A percentile compares a stretch with the other conserved stretches of the same genome.
Conservation (phyloP, 768 basidiomycete genomes). For the Saitozyma podzolica region DNA sequence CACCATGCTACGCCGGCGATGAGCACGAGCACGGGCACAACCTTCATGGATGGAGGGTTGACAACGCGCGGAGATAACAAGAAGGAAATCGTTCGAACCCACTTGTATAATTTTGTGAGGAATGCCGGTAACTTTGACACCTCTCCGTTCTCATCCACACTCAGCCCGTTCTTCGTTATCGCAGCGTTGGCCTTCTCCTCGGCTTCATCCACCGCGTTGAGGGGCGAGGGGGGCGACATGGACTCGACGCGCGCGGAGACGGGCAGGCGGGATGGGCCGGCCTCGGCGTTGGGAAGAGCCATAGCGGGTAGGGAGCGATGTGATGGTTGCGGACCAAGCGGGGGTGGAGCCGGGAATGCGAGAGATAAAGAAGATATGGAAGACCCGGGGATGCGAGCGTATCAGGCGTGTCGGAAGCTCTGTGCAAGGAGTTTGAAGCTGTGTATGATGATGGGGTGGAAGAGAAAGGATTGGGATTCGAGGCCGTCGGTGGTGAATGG, state of each 20-base stretch:
- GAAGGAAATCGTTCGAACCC: slow-evolving; percentile 43
- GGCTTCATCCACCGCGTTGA: slow-evolving; percentile 13
- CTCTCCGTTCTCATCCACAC: slow-evolving; percentile 46
- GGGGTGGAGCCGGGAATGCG: neutral
- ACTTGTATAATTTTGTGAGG: slow-evolving; percentile 91
- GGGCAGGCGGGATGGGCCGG: slow-evolving; percentile 7
- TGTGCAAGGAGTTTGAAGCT: no score
- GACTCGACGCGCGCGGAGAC: slow-evolving; percentile 2
- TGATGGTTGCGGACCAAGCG: neutral
- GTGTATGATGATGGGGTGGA: no score
- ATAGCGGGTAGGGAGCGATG: neutral
- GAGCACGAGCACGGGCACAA: neutral
- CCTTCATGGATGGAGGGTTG: neutral
- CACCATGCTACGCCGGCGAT: slow-evolving; percentile 68
- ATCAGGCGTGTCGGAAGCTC: no score
- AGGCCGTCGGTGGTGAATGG: no score
- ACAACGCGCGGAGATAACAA: no score
- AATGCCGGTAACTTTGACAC: slow-evolving; percentile 69
- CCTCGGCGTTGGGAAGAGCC: slow-evolving; percentile 7
- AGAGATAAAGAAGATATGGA: neutral
- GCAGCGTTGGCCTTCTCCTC: slow-evolving; percentile 1
- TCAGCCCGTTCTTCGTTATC: slow-evolving; percentile 31
- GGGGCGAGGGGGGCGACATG: slow-evolving; percentile 9
- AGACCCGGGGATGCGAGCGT: neutral
- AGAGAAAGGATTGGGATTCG: no score